phyloP scores from a whole-genome alignment of 2,329 filamentous ascomycete genomes.

The Scytalidium lignicola region DNA sequence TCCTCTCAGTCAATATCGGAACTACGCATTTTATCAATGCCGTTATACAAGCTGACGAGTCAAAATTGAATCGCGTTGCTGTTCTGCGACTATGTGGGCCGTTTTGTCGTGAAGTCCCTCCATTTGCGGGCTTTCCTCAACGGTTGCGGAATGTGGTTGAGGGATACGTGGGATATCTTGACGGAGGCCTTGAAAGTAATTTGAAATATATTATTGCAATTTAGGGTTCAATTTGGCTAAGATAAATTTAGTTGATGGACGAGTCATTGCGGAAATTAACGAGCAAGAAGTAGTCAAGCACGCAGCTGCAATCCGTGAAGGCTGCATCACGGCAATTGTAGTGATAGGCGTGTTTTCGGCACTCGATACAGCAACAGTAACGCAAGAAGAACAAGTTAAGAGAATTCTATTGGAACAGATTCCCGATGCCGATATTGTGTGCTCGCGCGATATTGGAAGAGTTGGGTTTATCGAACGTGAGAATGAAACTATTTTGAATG shows the following conservation, averaged over 20 bases:
- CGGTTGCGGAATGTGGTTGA: constrained; percentile 40
- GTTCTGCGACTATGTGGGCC: constrained; percentile 44
- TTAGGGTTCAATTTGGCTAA: no score
- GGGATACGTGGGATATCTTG: constrained; percentile 44
- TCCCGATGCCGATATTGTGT: constrained; percentile 42
- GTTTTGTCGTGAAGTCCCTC: constrained; percentile 43
- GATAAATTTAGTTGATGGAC: constrained; percentile 24
- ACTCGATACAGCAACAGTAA: constrained; percentile 43
- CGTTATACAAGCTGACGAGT: constrained; percentile 43
- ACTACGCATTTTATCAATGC: constrained; percentile 47
- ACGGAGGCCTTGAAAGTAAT: constrained; percentile 28
- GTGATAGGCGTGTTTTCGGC: constrained; percentile 54
- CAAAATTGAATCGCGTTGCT: constrained; percentile 45
- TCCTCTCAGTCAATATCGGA: constrained; percentile 19
- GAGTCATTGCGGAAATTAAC: constrained; percentile 34
- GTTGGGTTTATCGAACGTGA: constrained; percentile 51
- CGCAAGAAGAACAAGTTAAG: constrained; percentile 46
- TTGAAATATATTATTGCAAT: no score
- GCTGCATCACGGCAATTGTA: constrained; percentile 40
- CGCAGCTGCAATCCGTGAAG: constrained; percentile 12
- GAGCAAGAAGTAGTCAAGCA: constrained; percentile 27
- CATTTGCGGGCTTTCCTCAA: constrained; percentile 43
- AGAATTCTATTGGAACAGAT: constrained; percentile 42
- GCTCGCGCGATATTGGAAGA: constrained; percentile 45
- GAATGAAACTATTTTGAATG: constrained; percentile 61